Evolutionary conservation across 1,139 yeast genomes (phyloP), one percentile per base, ranked within the genome.

Genomic region (Diutina ranongensis): DNA sequence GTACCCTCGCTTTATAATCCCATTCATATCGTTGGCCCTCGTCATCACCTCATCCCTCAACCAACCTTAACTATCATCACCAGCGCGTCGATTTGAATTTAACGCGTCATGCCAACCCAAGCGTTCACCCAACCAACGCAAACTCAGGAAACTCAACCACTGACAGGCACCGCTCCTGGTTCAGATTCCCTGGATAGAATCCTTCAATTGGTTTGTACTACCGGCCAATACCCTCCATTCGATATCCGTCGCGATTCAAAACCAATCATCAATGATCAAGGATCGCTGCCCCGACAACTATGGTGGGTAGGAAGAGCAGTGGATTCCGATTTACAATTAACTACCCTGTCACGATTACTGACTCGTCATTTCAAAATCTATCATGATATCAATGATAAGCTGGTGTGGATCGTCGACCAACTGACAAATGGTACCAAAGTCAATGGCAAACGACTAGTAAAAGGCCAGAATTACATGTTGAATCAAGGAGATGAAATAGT

Each of bases 401-500:
- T 78, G 45, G 62, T 81, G 28, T 71, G 86, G 76, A 69, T 83
- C 44, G 83, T 75, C 55, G 94, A 83, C 58, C 62, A 70, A 2
- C 80, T 88, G 0, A 92, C 97, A 2, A 92, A 92, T 61, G 98
- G 98, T 4, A 92, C 98, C 0, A 83, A 78, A 67, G 65, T 89
- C 45, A 92, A 92, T 63, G 80, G 80, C 27, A 73, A 73, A 44
- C 71, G 88, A 45, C 63, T 89, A 19, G 86, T 81, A 18, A 85
- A 83, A 57, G 83, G 83, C n/a, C 78, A 83, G 45, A 85, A 87
- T 54, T 87, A 86, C 60, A 77, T 89, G 55, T 62, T 92, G 41
- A 81, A 82, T 40, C 96, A 87, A 56, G 97, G 97, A 3, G 98
- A 92, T 59, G 95, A 87, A 58, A 80, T 92, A 35, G 76, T 92